Conservation (phyloP, 2,329 filamentous ascomycete genomes). For the Colletotrichum musae region DNA sequence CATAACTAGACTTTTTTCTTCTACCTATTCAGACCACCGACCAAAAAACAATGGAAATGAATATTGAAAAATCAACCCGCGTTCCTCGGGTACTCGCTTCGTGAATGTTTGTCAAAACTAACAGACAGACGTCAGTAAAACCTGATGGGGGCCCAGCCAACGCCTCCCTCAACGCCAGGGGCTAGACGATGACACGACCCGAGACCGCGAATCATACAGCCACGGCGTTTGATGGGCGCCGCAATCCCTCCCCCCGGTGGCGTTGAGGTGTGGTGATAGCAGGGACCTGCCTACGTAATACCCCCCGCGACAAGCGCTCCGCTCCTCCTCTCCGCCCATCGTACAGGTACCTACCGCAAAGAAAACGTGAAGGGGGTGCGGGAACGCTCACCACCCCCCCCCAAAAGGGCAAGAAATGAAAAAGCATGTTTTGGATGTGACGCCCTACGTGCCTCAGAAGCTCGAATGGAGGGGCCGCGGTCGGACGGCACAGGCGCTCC, state of each 20-base stretch:
- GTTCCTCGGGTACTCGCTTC: not conserved
- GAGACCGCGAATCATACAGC: constrained; percentile 13
- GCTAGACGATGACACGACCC: no score
- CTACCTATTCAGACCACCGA: not conserved
- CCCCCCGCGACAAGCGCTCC: no score
- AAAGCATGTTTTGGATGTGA: constrained; percentile 27
- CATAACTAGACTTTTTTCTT: constrained; percentile 25
- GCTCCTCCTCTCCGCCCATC: not conserved
- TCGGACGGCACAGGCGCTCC: not conserved
- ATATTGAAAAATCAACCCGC: not conserved
- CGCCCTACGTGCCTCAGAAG: constrained; percentile 15
- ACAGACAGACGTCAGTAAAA: not conserved
- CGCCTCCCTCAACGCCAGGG: no score
- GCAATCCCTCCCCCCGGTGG: no score
- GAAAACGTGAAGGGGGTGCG: no score
- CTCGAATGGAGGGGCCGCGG: no score
- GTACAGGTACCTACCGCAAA: not conserved
- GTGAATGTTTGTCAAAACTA: not conserved
- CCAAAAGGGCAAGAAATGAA: no score
- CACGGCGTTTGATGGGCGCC: not conserved
- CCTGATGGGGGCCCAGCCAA: no score
- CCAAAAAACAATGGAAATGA: constrained; percentile 10
- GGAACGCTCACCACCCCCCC: no score
- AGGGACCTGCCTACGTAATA: no score
- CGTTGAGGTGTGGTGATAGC: no score